These are phyloP conservation scores for Kluyveromyces nonfermentans DNA, from an alignment of 805 yeast genomes.

Conservation along the genomic window DNA sequence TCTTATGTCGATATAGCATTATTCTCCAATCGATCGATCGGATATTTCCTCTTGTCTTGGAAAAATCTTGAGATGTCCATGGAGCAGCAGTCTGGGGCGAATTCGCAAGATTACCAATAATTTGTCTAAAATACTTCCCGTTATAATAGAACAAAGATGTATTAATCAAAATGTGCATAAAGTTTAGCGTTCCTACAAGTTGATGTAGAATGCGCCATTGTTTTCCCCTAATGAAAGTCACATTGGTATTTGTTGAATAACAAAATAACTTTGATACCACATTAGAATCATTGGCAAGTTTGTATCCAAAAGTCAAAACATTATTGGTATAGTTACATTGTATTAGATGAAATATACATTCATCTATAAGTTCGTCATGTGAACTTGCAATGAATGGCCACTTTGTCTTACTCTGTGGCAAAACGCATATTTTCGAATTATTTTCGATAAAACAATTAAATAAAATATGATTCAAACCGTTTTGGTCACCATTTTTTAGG, in stretches of 20 bases:
- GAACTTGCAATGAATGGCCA: constrained; percentile 3
- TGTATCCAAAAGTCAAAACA: constrained; percentile 37
- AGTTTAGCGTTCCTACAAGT: constrained; percentile 32
- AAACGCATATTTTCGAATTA: not conserved
- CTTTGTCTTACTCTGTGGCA: not conserved
- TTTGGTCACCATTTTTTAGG: not conserved
- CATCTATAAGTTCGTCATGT: constrained; percentile 34
- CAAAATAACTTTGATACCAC: constrained; percentile 26
- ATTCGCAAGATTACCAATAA: constrained; percentile 17
- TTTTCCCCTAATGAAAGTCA: constrained; percentile 33
- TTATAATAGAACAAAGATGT: constrained; percentile 24
- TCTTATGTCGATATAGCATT: not conserved
- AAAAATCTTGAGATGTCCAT: constrained; percentile 6
- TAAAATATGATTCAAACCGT: not conserved
- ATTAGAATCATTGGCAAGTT: constrained; percentile 24
- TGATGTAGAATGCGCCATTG: constrained; percentile 36
- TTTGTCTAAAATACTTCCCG: constrained; percentile 10
- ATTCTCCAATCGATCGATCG: not conserved
- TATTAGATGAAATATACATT: constrained; percentile 29
- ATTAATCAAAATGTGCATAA: constrained; percentile 33
- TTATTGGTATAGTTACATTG: constrained; percentile 26
- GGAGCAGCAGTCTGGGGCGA: constrained; percentile 12
- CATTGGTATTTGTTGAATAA: constrained; percentile 30
- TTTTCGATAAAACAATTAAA: not conserved
- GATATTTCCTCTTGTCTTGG: not conserved